phyloP scores from a whole-genome alignment of 129 eudicot genomes.

The Artemisia annua region DNA sequence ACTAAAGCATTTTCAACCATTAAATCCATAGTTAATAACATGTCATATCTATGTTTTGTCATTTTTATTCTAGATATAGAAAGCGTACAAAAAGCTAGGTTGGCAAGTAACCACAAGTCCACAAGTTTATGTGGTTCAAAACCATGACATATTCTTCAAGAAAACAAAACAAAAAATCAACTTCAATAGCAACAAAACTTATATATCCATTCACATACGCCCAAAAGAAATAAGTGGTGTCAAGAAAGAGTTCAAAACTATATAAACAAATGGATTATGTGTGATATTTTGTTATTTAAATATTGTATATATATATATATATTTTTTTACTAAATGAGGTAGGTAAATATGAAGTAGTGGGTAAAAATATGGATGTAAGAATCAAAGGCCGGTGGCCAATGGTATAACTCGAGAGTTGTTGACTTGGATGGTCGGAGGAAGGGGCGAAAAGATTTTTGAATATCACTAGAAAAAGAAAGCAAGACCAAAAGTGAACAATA shows the following conservation, averaged over 20 bases:
- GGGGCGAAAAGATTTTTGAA: not conserved
- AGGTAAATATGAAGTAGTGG: not conserved
- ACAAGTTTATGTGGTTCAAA: conserved; percentile 30
- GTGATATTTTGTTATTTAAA: not conserved
- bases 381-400: conserved; percentile 10
- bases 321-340: not conserved
- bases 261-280: not conserved
- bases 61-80: not conserved
- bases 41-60: conserved; percentile 1
- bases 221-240: conserved; percentile 1
- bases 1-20: not conserved
- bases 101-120: conserved; percentile 12
- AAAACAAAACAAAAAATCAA: conserved; percentile 20
- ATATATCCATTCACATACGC: not conserved
- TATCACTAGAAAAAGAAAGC: not conserved
- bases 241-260: not conserved
- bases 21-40: not conserved
- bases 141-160: conserved; percentile 2
- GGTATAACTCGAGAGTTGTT: conserved; percentile 13
- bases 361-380: too few relatives aligned
- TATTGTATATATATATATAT: too few relatives aligned
- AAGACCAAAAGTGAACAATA: not conserved
- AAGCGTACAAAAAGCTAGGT: conserved; percentile 15
- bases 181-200: conserved; percentile 3
- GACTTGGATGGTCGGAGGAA: conserved; percentile 24